Evolutionary conservation across 75 land plant genomes (phyloP), one percentile per base, ranked within the genome.

Genomic region (Chamaecyparis obtusa): DNA sequence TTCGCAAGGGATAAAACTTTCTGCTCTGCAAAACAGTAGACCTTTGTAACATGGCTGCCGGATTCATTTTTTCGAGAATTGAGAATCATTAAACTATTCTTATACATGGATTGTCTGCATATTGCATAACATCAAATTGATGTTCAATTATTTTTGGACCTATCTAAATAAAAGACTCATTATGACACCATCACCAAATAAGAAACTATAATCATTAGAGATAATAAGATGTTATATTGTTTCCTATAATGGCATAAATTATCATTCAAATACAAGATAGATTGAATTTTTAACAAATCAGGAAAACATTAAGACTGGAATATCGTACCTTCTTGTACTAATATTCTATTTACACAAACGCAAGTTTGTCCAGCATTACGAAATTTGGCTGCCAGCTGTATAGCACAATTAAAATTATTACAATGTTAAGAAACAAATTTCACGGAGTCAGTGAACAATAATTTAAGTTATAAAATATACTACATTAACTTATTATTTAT

Each of bases 351-450:
- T 88, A 94, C 94, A 92, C 96, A 95, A 32, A 96, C 97, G 91
- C 99, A 98, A 24, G 99, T 98, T 83, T 98, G 99, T 46, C 99
- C 99, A 89, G 92, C 94, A 55, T 98, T 98, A 69, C 99, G 94
- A 83, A 97, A 98, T 82, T 98, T 98, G 14, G 96, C 92, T 79
- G 94, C 97, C 78, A 98, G 90, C 99, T 98, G 94, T 86, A 90
- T 84, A 19, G 49, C 83, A 80, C 27, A 80, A 80, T 27, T 44
- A 44, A 80, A 80, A 49, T 0, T 27, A 44, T 80, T 72, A 44
- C 27, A 80, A 80, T 44, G 48, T 44, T 80, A 80, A 24, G 46
- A 80, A 80, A 2, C 2, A 24, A 44, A 9, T 21, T 37, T 77
- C 17, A 37, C 37, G 17, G 6, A 21, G 1, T 37, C 5, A 7